Percentiles rank a stretch among this genome's conserved stretches.
Evolutionary conservation across 441 rosid species (phyloP).

Genomic region (Eutrema salsugineum): DNA sequence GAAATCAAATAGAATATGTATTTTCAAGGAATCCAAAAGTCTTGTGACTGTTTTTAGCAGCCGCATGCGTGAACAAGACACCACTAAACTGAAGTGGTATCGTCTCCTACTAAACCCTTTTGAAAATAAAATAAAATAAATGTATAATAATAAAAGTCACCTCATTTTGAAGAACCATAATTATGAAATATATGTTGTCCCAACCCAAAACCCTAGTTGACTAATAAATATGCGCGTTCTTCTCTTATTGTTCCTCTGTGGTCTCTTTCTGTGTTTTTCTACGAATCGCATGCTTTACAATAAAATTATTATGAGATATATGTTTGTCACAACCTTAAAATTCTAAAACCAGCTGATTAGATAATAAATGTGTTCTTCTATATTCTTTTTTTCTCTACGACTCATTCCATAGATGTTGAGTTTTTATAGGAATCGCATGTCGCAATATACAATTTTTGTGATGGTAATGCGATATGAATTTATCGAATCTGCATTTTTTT

Average conservation of each 20-base stretch:
- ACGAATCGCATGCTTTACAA: background rate
- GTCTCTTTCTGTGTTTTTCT: slow-evolving; percentile 8
- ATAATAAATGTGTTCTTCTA: background rate
- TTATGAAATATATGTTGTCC: background rate
- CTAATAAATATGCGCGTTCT: background rate
- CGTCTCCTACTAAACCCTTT: background rate
- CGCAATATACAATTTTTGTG: background rate
- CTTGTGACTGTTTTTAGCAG: slow-evolving; percentile 4
- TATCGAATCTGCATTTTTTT: background rate
- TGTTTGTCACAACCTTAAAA: background rate
- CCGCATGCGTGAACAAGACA: slow-evolving; percentile 29
- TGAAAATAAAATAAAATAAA: background rate
- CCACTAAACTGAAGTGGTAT: slow-evolving; percentile 22
- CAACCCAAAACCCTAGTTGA: slow-evolving; percentile 9
- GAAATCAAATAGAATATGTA: background rate
- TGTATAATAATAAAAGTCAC: slow-evolving; percentile 4
- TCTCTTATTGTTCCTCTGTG: background rate
- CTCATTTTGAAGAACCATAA: slow-evolving; percentile 2
- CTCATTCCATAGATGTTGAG: background rate
- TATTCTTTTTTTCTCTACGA: background rate
- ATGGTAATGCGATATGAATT: too few relatives aligned
- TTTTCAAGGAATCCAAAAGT: background rate
- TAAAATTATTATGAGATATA: background rate
- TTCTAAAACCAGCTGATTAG: background rate
- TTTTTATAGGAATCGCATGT: background rate